Evolutionary conservation across 2,329 filamentous ascomycete species (phyloP), one percentile per base, ranked within the genome.

Genomic region (Chaetomium sp.): DNA sequence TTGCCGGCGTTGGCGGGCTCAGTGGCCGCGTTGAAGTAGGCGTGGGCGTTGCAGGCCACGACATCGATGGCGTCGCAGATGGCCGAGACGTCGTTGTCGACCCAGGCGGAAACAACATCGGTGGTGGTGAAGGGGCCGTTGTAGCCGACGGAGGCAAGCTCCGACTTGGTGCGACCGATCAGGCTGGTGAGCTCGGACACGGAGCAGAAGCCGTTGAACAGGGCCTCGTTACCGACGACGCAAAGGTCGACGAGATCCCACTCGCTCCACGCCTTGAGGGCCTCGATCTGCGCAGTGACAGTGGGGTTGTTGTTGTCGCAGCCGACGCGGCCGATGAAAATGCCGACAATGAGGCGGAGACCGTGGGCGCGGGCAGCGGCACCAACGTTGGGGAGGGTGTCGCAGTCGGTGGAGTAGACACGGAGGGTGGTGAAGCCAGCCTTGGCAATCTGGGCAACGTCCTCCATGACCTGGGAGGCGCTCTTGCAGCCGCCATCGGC

Each of bases 361-460:
- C 89, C 88, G 77, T 88, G 75, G 72, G 85, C 77, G 73, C 84
- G 78, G 79, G 85, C 88, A 65, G 91, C 90, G 51, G 80, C 78
- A 69, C 91, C 91, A 65, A 97, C 88, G 78, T 86, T 88, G 75
- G 87, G 79, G 67, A 96, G 90, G 62, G 89, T 90, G 78, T 85
- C 83, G 84, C 94, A 98, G 85, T 97, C 93, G 71, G 93, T 93
- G 69, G 90, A 92, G 87, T 98, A 98, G 75, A 95, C 83, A 77
- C 94, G 93, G 76, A 94, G 77, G 57, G 85, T 81, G 69, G 78
- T 79, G 85, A 93, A 92, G 66, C 90, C 90, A 69, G 85, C 85
- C 60, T 72, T 57, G 73, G 87, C 85, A 74, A 94, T 90, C 65
- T 77, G 70, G 47, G 78, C 75, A 70, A 94, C 83, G 70, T 93